phyloP scores from a whole-genome alignment of 306 rosid species.

The Cicer yamashitae region DNA sequence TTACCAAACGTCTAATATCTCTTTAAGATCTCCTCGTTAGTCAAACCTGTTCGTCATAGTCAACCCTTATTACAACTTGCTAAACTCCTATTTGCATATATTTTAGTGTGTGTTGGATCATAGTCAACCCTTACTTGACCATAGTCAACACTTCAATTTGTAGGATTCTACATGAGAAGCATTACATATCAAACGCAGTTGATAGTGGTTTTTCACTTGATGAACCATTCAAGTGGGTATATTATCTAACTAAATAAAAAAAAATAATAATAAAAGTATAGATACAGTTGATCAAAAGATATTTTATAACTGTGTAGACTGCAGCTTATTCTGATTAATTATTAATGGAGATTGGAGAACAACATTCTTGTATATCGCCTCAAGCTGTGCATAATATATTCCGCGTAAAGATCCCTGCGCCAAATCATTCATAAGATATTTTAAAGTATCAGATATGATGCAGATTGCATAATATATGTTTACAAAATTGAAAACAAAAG shows the following conservation, averaged over 20 bases:
- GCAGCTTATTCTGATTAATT: conserved; percentile 52
- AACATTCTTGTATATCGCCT: conserved; percentile 64
- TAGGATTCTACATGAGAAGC: conserved; percentile 37
- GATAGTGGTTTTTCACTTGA: neutral
- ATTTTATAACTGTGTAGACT: conserved; percentile 23
- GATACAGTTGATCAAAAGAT: conserved; percentile 11
- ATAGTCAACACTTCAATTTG: neutral
- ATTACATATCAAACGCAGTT: conserved; percentile 18
- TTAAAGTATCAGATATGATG: conserved; percentile 33
- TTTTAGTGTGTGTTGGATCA: neutral
- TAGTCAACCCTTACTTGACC: neutral
- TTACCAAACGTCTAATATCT: too few relatives aligned
- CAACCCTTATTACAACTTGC: too few relatives aligned
- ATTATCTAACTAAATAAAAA: conserved; percentile 25
- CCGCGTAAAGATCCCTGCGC: conserved; percentile 96
- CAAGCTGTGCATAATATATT: conserved; percentile 85
- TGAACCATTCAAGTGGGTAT: conserved; percentile 26
- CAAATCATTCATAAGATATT: conserved; percentile 39
- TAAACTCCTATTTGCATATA: too few relatives aligned
- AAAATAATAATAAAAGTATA: neutral
- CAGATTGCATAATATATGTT: conserved; percentile 18
- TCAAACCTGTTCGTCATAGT: too few relatives aligned
- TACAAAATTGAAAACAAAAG: neutral
- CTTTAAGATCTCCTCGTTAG: too few relatives aligned
- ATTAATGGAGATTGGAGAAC: conserved; percentile 35